Base-by-base conservation (phyloP, 306 rosid genomes). In the Gleditsia sinensis region DNA sequence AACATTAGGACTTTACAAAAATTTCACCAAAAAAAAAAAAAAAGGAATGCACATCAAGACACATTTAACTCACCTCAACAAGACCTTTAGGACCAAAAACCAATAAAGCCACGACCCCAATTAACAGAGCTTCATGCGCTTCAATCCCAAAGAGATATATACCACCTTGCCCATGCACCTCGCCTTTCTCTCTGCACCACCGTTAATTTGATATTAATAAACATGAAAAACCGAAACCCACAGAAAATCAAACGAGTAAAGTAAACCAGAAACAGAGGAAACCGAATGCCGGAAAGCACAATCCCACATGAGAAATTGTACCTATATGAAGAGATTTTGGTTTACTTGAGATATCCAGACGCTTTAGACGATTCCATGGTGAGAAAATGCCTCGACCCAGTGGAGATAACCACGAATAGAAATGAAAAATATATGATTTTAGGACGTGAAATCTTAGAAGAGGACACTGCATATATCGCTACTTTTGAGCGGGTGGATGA, bases 351-450 rank as follows among this genome's bases (percentile, higher is more conserved):
- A 87, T 75, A 68, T 88, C 90, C 93, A 86, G 48, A 36, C 84
- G 93, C 89, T 86, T 91, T 51, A 93, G 58, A 67, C 98, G 91
- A 77, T 58, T 86, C 97, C 97, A 93, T 37, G 89, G 91, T 0
- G 88, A 74, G 80, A 87, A 89, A 83, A 48, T 70, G 16, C 79
- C 55, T 55, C 76, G 79, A 80, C 91, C 86, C 92, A 78, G 67
- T 32, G 86, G 90, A 64, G 86, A 69, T 34, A 77, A 55, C 79
- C 61, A 68, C 2, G 73, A 19, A 74, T 79, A 74, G 57, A 78
- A 83, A 67, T 61, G 79, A n/a, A 49, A 84, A 74, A 71, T 32
- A 67, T 36, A 84, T 73, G 65, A 34, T 45, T 75, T 75, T 76
- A 62, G 83, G 25, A 50, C 49, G 62, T n/a, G 85, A 42, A 36